Evolutionary conservation across 805 yeast species (phyloP).

Genomic region (Zygosaccharomyces lentus): DNA sequence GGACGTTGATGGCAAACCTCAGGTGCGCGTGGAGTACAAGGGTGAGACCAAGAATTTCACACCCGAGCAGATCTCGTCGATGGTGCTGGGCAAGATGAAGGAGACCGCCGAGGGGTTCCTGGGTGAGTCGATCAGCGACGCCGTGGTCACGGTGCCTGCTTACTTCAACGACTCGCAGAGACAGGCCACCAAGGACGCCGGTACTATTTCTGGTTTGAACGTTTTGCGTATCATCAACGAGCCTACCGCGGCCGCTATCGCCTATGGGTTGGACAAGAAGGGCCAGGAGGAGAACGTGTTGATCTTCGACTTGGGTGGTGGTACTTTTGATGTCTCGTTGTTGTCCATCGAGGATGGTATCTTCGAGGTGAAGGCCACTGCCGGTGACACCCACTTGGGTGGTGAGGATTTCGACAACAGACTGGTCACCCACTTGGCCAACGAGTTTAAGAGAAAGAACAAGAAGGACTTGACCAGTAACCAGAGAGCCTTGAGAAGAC

Average conservation of each 20-base stretch:
- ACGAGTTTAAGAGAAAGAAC: conserved; percentile 97
- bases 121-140: conserved; percentile 80
- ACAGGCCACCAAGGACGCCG: conserved; percentile 97
- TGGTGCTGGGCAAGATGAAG: conserved; percentile 89
- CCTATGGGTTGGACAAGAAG: conserved; percentile 79
- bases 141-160: conserved; percentile 94
- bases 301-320: conserved; percentile 97
- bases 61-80: conserved; percentile 92
- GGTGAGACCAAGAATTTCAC: conserved; percentile 84
- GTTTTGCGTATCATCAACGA: conserved; percentile 92
- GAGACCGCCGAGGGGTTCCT: conserved; percentile 89
- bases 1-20: conserved; percentile 80
- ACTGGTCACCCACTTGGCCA: conserved; percentile 87
- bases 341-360: conserved; percentile 93
- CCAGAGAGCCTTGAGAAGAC: conserved; percentile 97
- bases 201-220: conserved; percentile 90
- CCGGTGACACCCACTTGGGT: conserved; percentile 83
- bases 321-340: conserved; percentile 96
- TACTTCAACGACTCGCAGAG: conserved; percentile 96
- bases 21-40: conserved; percentile 79
- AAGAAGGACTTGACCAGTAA: conserved; percentile 88
- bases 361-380: conserved; percentile 94
- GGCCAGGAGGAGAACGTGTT: conserved; percentile 82
- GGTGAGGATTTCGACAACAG: conserved; percentile 99
- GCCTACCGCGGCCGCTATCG: conserved; percentile 96